Conservation (phyloP, 1,139 yeast species). For the Suhomyces terraborum region DNA sequence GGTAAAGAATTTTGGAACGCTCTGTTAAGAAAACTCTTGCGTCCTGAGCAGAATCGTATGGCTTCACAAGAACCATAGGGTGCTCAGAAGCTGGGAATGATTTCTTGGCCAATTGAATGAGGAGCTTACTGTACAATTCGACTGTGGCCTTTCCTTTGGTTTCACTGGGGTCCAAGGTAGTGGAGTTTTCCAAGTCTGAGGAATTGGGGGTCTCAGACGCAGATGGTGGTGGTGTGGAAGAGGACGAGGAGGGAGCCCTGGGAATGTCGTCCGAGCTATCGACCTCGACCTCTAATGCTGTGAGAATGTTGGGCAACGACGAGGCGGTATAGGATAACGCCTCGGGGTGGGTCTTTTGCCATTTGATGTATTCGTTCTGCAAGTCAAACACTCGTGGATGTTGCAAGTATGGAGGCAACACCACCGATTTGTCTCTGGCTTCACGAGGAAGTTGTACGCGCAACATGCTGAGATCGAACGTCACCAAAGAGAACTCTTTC, state of each 20-base stretch:
- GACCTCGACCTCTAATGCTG: conserved; percentile 60
- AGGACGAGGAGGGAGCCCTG: conserved; percentile 11
- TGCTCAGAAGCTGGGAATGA: conserved; percentile 57
- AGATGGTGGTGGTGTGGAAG: conserved; percentile 16
- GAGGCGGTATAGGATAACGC: conserved; percentile 53
- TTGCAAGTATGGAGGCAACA: conserved; percentile 72
- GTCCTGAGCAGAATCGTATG: conserved; percentile 76
- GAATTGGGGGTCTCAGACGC: conserved; percentile 11
- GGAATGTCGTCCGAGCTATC: conserved; percentile 19
- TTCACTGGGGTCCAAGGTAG: conserved; percentile 8
- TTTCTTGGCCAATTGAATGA: conserved; percentile 54
- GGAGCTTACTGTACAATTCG: conserved; percentile 39
- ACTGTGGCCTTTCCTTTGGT: conserved; percentile 22
- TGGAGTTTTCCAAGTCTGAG: neutral
- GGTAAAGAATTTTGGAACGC: conserved; percentile 73
- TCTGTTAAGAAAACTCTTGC: conserved; percentile 67
- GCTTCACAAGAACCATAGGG: conserved; percentile 61
- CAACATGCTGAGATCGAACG: conserved; percentile 67
- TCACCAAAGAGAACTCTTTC: conserved; percentile 64
- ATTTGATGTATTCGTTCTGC: conserved; percentile 67
- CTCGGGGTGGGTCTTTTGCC: conserved; percentile 68
- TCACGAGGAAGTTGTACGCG: conserved; percentile 80
- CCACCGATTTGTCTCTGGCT: conserved; percentile 73
- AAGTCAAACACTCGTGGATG: conserved; percentile 79
- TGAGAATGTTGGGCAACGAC: conserved; percentile 53